Conservation (phyloP, 148 eudicot genomes). For the Cornus kousa region DNA sequence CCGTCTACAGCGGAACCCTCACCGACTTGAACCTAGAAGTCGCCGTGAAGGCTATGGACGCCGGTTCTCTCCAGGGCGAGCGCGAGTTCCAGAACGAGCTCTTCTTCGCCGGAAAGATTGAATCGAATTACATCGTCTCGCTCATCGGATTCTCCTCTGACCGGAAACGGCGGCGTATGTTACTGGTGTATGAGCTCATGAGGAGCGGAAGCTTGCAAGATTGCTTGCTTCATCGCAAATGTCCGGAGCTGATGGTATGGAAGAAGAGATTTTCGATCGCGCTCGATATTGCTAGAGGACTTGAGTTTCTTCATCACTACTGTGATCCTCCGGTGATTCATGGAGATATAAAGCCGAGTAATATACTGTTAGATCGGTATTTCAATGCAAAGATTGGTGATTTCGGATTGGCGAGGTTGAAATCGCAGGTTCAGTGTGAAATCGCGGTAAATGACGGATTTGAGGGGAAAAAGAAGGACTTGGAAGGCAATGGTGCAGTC, state of each 20-base stretch:
- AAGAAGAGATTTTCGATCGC: slow-evolving; percentile 45
- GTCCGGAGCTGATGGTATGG: slow-evolving; percentile 56
- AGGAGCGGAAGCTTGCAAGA: slow-evolving; percentile 84
- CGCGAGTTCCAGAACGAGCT: slow-evolving; percentile 94
- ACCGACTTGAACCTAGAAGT: slow-evolving; percentile 15
- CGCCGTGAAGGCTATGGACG: slow-evolving; percentile 82
- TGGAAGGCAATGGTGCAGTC: slow-evolving; percentile 21
- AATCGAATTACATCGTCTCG: slow-evolving; percentile 46
- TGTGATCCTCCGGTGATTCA: slow-evolving; percentile 82
- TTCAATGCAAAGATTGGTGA: slow-evolving; percentile 78
- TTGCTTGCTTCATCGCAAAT: slow-evolving; percentile 59
- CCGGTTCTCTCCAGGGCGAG: slow-evolving; percentile 86
- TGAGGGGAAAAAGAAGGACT: slow-evolving; percentile 28
- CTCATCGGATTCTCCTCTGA: slow-evolving; percentile 73
- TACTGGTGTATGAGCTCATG: slow-evolving; percentile 87
- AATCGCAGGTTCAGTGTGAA: slow-evolving; percentile 33
- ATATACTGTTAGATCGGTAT: slow-evolving; percentile 56
- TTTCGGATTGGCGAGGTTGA: slow-evolving; percentile 85
- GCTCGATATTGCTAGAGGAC: slow-evolving; percentile 63
- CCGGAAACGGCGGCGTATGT: slow-evolving; percentile 59
- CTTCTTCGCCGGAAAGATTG: slow-evolving; percentile 46
- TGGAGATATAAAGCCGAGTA: slow-evolving; percentile 96
- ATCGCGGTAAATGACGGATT: slow-evolving; percentile 25
- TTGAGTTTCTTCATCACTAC: slow-evolving; percentile 65
- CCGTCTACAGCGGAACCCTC: slow-evolving; percentile 60